Evolutionary conservation across 2,329 filamentous ascomycete species (phyloP).

Genomic region (Aureobasidium pullulans): DNA sequence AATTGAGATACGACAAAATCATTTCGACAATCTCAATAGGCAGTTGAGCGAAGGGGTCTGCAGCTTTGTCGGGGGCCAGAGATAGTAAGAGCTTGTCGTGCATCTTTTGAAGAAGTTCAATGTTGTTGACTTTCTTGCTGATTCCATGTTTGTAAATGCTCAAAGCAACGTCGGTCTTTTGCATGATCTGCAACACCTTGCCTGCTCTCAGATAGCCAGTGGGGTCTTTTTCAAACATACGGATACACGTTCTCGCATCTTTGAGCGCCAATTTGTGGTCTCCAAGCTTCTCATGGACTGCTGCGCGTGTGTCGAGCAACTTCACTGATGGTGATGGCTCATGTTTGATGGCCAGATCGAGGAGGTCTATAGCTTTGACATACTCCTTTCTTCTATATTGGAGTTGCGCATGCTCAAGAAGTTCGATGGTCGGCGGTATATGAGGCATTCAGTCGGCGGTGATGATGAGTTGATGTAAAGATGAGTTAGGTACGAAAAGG

Average conservation of each 20-base stretch:
- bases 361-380: constrained; percentile 33
- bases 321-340: constrained; percentile 26
- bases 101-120: constrained; percentile 21
- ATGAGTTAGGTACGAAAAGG: neutral
- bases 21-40: constrained; percentile 48
- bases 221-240: constrained; percentile 42
- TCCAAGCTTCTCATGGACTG: constrained; percentile 46
- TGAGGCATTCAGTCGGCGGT: constrained; percentile 11
- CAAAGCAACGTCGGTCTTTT: constrained; percentile 46
- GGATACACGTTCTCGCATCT: constrained; percentile 53
- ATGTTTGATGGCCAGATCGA: constrained; percentile 33
- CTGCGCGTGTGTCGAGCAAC: constrained; percentile 49
- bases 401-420: constrained; percentile 34
- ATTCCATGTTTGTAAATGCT: constrained; percentile 53
- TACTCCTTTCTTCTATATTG: constrained; percentile 39
- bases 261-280: constrained; percentile 45
- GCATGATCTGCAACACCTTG: constrained; percentile 40
- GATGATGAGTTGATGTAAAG: neutral
- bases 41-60: constrained; percentile 47
- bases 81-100: constrained; percentile 40
- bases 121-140: constrained; percentile 29
- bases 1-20: constrained; percentile 46
- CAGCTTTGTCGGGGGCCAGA: constrained; percentile 34
- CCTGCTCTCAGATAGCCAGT: constrained; percentile 52
- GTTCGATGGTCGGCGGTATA: constrained; percentile 9